Conservation (phyloP, 495 filamentous ascomycete genomes). For the Acidomyces sp. region DNA sequence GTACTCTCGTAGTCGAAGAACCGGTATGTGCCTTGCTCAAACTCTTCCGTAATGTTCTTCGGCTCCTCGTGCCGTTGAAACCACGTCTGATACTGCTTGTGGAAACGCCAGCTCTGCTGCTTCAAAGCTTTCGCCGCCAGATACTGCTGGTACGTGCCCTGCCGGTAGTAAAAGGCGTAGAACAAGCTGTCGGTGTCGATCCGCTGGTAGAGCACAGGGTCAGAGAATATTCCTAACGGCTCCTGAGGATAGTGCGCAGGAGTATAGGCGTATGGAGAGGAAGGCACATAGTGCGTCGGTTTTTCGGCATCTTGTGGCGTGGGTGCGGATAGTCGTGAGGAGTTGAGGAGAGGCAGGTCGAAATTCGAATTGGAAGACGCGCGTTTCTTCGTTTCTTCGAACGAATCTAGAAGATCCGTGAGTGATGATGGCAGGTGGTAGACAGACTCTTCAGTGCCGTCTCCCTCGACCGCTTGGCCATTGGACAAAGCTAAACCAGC, state of each 20-base stretch:
- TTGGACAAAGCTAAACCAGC: constrained; percentile 37
- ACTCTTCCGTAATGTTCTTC: constrained; percentile 95
- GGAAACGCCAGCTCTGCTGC: constrained; percentile 94
- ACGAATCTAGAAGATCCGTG: constrained; percentile 79
- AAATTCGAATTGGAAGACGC: constrained; percentile 19
- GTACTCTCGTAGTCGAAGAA: constrained; percentile 99
- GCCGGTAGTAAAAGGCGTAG: constrained; percentile 97
- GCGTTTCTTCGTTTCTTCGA: constrained; percentile 60
- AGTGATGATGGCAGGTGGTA: constrained; percentile 88
- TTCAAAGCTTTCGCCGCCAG: constrained; percentile 92
- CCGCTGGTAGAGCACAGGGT: constrained; percentile 69
- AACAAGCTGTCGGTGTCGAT: constrained; percentile 96
- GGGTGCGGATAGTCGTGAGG: constrained; percentile 58
- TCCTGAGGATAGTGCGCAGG: constrained; percentile 84
- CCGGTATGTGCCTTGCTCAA: constrained; percentile 93
- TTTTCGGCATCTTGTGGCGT: constrained; percentile 66
- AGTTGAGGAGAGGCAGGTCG: constrained; percentile 49
- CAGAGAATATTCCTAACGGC: constrained; percentile 76
- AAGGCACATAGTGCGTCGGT: constrained; percentile 70
- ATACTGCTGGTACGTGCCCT: constrained; percentile 90
- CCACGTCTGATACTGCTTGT: constrained; percentile 99
- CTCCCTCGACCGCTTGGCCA: constrained; percentile 37
- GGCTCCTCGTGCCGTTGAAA: constrained; percentile 97
- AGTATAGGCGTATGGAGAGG: constrained; percentile 57
- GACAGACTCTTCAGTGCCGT: constrained; percentile 65